phyloP scores from a whole-genome alignment of 2,329 filamentous ascomycete genomes.

The Fonsecaea monophora region DNA sequence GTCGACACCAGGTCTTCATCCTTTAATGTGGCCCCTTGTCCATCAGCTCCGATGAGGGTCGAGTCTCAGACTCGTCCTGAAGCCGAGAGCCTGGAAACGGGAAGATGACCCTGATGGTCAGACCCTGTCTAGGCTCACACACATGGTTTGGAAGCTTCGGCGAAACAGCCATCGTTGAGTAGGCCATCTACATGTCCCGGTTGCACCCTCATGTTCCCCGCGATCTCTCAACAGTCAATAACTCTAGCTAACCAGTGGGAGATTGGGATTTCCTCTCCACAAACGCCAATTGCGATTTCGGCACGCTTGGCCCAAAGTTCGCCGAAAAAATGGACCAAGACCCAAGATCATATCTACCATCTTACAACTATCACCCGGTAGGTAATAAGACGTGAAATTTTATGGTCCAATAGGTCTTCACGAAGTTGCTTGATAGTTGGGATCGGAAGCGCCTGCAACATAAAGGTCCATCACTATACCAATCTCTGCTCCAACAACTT shows the following conservation, averaged over 20 bases:
- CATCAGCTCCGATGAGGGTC: no score
- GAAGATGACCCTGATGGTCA: not conserved
- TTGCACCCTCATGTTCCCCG: no score
- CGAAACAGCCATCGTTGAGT: constrained; percentile 9
- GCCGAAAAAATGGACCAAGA: constrained; percentile 19
- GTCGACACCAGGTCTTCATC: no score
- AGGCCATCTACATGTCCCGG: no score
- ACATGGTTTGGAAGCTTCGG: constrained; percentile 10
- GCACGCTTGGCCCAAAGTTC: constrained; percentile 13
- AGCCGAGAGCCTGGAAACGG: not conserved
- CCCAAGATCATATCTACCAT: not conserved
- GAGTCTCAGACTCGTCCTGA: no score
- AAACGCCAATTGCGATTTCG: constrained; percentile 5
- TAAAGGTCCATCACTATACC: no score
- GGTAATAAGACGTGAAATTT: not conserved
- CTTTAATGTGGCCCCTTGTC: no score
- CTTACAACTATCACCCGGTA: not conserved
- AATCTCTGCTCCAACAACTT: no score
- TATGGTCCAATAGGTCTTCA: not conserved
- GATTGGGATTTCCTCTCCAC: no score
- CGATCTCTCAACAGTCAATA: no score
- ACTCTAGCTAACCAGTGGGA: no score
- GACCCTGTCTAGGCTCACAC: not conserved
- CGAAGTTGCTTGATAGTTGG: not conserved
- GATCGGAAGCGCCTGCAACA: no score